These are phyloP conservation scores for Cyclotella choctawhatcheeana DNA, from an alignment of 108 stramenopile genomes.

Conservation along the genomic window DNA sequence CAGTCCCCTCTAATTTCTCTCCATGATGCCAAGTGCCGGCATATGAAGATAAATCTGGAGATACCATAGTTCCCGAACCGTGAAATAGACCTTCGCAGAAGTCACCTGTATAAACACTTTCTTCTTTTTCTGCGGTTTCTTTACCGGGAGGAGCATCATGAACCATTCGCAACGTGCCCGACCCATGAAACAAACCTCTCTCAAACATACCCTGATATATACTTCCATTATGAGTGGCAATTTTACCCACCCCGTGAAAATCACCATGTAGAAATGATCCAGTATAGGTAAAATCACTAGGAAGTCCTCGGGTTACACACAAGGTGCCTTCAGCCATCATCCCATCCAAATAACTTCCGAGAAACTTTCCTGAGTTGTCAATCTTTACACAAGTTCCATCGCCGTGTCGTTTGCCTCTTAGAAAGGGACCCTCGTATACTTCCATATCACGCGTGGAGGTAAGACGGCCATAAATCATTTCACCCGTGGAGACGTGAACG, in stretches of 20 bases:
- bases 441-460: slow-evolving; percentile 41
- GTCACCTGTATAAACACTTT: slow-evolving; percentile 38
- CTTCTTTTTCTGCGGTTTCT: slow-evolving; percentile 9
- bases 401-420: slow-evolving; percentile 38
- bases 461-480: slow-evolving; percentile 36
- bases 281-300: slow-evolving; percentile 41
- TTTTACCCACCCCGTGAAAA: slow-evolving; percentile 47
- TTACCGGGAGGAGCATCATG: background rate
- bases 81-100: slow-evolving; percentile 38
- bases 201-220: slow-evolving; percentile 44
- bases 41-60: slow-evolving; percentile 24
- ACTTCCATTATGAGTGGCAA: slow-evolving; percentile 31
- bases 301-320: slow-evolving; percentile 2
- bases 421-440: slow-evolving; percentile 52
- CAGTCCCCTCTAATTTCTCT: slow-evolving; percentile 22
- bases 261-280: slow-evolving; percentile 34
- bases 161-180: slow-evolving; percentile 20
- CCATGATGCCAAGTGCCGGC: slow-evolving; percentile 33
- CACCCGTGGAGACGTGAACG: slow-evolving; percentile 26
- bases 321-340: slow-evolving; percentile 42
- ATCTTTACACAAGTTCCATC: slow-evolving; percentile 42
- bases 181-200: slow-evolving; percentile 32
- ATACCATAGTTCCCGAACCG: slow-evolving; percentile 33
- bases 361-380: slow-evolving; percentile 44
- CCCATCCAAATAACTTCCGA: slow-evolving; percentile 42